Base-by-base conservation (phyloP, 768 basidiomycete genomes). In the Suillus bovinus region DNA sequence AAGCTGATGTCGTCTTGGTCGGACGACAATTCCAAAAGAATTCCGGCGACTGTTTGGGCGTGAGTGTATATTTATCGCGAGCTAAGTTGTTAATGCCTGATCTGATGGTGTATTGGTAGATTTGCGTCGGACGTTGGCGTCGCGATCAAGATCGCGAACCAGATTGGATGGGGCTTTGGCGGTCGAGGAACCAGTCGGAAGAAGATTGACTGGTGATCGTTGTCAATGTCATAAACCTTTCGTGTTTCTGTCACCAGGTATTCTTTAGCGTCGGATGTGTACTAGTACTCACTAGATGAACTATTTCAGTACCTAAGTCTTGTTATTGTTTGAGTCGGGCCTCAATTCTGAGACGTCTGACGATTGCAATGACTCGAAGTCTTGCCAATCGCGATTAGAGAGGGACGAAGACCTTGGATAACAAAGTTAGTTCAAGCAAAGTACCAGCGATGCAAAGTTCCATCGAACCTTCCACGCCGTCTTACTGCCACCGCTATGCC, bases 11-110 rank as follows among this genome's bases (percentile, higher is more conserved):
- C 34, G 14, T 90, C 5, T 63, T 81, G 52, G 78, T 84, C 14
- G 84, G 83, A 24, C 71, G 84, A 44, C 77, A 79, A 58, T 88
- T 89, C 77, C 81, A 82, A 72, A 85, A 84, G 75, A 83, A 89
- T 66, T n/a, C 87, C 87, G 0, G 82, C 80, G 0, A 65, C 73
- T 3, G 78, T 79, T 17, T 80, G 77, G 77, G 63, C 73, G 68
- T 71, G 61, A 70, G 71, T 66, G n/a, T 10, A n/a, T 38, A 10
- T 14, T 46, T 7, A 10, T 53, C 61, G 56, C 34, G 46, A n/a
- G 31, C 62, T 27, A 10, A 56, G 4, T 29, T 29, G 4, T 29
- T 29, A 10, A 27, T 16, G 10, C 27, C 7, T 11, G 24, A 36
- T 8, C 9, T 31, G 2, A 42, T 29, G 10, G 14, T 22, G 16